Evolutionary conservation across 2,329 filamentous ascomycete genomes (phyloP), one percentile per base, ranked within the genome.

Genomic region (Aspergillus amoenus): DNA sequence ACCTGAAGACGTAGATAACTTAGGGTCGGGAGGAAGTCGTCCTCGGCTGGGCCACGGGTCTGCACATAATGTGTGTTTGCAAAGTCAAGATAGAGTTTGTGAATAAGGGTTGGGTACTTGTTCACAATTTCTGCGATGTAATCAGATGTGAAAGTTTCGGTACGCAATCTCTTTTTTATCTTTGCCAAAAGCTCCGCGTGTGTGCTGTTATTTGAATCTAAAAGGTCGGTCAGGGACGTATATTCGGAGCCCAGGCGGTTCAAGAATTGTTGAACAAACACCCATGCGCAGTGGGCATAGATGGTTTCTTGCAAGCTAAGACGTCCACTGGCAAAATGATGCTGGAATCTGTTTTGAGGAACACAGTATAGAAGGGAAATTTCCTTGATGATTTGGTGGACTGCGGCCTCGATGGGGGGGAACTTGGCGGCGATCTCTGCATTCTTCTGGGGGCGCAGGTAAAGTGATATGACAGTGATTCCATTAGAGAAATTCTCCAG

Each of bases 401-500:
- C 96, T 3, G 93, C 94, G 66, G 93, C 89, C 69, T 97, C 91
- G 65, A 97, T 91, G 0, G 92, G 88, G 40, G 93, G 93, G 71
- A 84, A 80, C 63, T 81, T 82, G 60, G 77, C 73, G 9, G 79
- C 78, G 56, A 83, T 81, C 42, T 82, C 76, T 39, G 84, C 78
- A 22, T 82, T 74, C 63, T 83, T 83, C 17, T 89, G 83, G 21
- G 91, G 92, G 64, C 89, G 88, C 59, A 99, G 83, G 76, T 99
- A 99, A 61, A 97, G 85, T 66, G 92, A 97, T 83, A 97, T 96
- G 75, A 97, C 89, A 13, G 91, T 96, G 73, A 97, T 95, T 61
- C 94, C 94, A 75, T 99, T 99, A 70, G 93, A 94, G 82, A 99
- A 99, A 78, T 97, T 94, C 78, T 99, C 91, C 47, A 99, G 90